These are phyloP conservation scores for Fraxinus dipetala DNA, from an alignment of 305 asterid species.

Conservation along the genomic window DNA sequence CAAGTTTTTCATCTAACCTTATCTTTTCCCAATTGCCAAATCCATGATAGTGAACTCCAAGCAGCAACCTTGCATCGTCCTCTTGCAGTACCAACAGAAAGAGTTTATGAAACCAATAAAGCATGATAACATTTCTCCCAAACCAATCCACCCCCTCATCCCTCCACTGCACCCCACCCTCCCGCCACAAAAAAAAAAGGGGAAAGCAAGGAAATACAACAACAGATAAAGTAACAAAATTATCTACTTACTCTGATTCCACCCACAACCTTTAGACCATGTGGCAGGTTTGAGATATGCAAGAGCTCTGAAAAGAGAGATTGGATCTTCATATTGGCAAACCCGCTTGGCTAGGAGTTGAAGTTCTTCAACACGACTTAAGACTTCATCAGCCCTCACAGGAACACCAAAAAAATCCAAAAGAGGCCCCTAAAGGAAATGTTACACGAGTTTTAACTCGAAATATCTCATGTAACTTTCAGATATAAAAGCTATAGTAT, in stretches of 20 bases:
- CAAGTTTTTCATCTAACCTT: conserved; percentile 82
- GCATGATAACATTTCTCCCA: conserved; percentile 14
- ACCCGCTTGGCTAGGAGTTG: conserved; percentile 94
- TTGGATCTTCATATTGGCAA: conserved; percentile 77
- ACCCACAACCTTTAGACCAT: conserved; percentile 99
- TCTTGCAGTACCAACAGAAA: conserved; percentile 45
- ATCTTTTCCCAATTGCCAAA: conserved; percentile 97
- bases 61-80: conserved; percentile 98
- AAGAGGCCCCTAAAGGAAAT: conserved; percentile 69
- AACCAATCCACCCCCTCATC: neutral
- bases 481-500: conserved; percentile 13
- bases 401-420: conserved; percentile 97
- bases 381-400: conserved; percentile 90
- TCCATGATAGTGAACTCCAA: conserved; percentile 94
- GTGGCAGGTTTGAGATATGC: conserved; percentile 89
- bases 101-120: conserved; percentile 9
- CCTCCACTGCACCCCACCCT: neutral
- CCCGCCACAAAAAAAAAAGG: neutral
- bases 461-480: conserved; percentile 9
- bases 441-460: conserved; percentile 29
- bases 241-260: conserved; percentile 90
- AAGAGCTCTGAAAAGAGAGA: conserved; percentile 80
- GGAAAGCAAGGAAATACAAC: neutral
- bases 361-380: conserved; percentile 91
- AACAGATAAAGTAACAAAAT: conserved; percentile 2